phyloP scores from a whole-genome alignment of 345 rosid species.

The Toxicodendron radicans region DNA sequence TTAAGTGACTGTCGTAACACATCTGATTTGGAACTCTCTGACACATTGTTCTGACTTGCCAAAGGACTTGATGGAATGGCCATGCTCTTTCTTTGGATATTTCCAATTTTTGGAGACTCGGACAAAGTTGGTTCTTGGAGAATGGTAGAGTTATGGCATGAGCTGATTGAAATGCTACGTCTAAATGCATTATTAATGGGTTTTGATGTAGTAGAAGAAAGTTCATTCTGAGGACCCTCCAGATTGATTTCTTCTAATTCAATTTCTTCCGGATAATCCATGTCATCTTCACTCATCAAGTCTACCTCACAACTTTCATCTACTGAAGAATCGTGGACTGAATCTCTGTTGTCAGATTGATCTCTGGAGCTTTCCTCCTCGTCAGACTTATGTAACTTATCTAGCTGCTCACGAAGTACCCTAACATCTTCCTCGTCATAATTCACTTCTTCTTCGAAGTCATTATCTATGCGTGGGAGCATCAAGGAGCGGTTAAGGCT shows the following conservation, averaged over 20 bases:
- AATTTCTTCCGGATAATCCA: constrained; percentile 44
- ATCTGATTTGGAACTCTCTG: constrained; percentile 41
- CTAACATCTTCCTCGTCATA: constrained; percentile 71
- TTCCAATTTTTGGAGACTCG: constrained; percentile 87
- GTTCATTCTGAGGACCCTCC: constrained; percentile 32
- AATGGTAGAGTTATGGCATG: constrained; percentile 50
- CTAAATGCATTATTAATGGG: constrained; percentile 37
- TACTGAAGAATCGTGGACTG: constrained; percentile 53
- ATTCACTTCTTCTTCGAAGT: constrained; percentile 56
- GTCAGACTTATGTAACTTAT: constrained; percentile 51
- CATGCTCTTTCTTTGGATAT: constrained; percentile 61
- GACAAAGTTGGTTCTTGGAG: constrained; percentile 80
- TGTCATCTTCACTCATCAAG: constrained; percentile 58
- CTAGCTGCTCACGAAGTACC: constrained; percentile 67
- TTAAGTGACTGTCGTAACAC: constrained; percentile 33
- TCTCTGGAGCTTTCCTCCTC: constrained; percentile 46
- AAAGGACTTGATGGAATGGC: constrained; percentile 49
- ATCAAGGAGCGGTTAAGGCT: constrained; percentile 94
- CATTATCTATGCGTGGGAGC: constrained; percentile 55
- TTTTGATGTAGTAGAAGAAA: constrained; percentile 32
- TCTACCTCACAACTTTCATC: constrained; percentile 70
- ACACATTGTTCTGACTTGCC: constrained; percentile 48
- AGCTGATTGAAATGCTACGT: constrained; percentile 57
- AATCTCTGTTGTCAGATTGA: constrained; percentile 45
- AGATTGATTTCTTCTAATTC: constrained; percentile 48